phyloP scores from a whole-genome alignment of 2,329 filamentous ascomycete species.

The Aspergillus clavatus region DNA sequence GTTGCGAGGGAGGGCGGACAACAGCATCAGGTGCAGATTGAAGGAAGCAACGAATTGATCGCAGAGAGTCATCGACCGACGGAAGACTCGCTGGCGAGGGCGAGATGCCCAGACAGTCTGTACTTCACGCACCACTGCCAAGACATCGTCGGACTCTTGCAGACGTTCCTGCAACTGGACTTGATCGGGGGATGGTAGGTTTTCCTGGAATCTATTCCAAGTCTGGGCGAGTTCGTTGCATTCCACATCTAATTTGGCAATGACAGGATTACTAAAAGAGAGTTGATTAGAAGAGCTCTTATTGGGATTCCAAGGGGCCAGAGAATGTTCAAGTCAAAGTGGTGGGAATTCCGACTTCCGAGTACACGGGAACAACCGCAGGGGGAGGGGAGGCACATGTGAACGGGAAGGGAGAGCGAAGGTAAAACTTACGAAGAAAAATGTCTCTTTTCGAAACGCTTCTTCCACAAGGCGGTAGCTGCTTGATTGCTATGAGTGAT shows the following conservation, averaged over 20 bases:
- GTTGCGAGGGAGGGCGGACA: conserved; percentile 24
- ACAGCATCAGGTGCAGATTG: conserved; percentile 23
- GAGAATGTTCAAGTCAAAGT: too few relatives aligned
- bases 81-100: conserved; percentile 23
- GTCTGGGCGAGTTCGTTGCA: conserved; percentile 34
- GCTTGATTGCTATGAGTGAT: conserved; percentile 12
- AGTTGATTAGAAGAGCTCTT: neutral
- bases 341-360: too few relatives aligned
- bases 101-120: conserved; percentile 27
- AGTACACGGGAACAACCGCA: too few relatives aligned
- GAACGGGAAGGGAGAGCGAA: neutral
- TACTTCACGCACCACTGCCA: conserved; percentile 22
- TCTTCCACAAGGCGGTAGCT: conserved; percentile 19
- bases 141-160: conserved; percentile 27
- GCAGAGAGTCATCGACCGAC: conserved; percentile 22
- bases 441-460: conserved; percentile 27
- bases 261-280: conserved; percentile 22
- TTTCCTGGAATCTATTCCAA: conserved; percentile 33
- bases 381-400: neutral
- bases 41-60: conserved; percentile 28
- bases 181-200: conserved; percentile 24
- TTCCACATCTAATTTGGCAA: conserved; percentile 35
- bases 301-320: too few relatives aligned
- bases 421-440: conserved; percentile 26
- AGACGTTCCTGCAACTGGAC: conserved; percentile 26